Conservation (phyloP, 2,329 filamentous ascomycete genomes). For the Fusarium sp. region DNA sequence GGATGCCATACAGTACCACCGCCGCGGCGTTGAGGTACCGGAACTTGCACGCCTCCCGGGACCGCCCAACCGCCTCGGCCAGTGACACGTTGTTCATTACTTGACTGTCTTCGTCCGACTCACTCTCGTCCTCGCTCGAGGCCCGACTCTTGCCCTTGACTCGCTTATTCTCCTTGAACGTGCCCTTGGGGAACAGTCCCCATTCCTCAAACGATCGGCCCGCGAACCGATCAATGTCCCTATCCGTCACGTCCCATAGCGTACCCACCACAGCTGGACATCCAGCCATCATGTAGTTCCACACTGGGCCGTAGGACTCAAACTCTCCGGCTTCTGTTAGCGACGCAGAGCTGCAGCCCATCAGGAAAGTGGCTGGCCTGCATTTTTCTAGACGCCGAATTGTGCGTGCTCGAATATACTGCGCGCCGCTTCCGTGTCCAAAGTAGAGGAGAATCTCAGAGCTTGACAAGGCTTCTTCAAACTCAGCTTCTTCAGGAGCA, state of each 20-base stretch:
- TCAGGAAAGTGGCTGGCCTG: conserved; percentile 80
- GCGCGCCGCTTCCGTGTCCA: conserved; percentile 91
- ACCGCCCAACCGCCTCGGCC: conserved; percentile 81
- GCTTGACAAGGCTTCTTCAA: conserved; percentile 70
- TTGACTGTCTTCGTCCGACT: conserved; percentile 37
- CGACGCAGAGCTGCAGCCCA: conserved; percentile 91
- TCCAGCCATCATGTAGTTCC: conserved; percentile 91
- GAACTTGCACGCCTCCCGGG: conserved; percentile 82
- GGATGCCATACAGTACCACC: conserved; percentile 93
- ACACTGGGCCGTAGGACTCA: conserved; percentile 87
- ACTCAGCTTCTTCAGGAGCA: conserved; percentile 78
- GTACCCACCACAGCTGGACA: conserved; percentile 88
- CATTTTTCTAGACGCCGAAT: conserved; percentile 81
- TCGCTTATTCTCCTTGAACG: conserved; percentile 50
- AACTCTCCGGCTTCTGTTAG: conserved; percentile 83
- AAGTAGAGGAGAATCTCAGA: conserved; percentile 89
- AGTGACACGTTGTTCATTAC: conserved; percentile 60
- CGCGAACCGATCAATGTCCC: conserved; percentile 94
- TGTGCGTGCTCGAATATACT: conserved; percentile 88
- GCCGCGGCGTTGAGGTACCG: conserved; percentile 93
- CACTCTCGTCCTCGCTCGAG: conserved; percentile 36
- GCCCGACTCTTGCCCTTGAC: conserved; percentile 41
- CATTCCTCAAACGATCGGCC: conserved; percentile 81
- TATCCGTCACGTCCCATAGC: conserved; percentile 97
- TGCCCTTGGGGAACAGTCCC: conserved; percentile 71